Conservation (phyloP, 2,329 filamentous ascomycete genomes). For the Fusarium begoniae region DNA sequence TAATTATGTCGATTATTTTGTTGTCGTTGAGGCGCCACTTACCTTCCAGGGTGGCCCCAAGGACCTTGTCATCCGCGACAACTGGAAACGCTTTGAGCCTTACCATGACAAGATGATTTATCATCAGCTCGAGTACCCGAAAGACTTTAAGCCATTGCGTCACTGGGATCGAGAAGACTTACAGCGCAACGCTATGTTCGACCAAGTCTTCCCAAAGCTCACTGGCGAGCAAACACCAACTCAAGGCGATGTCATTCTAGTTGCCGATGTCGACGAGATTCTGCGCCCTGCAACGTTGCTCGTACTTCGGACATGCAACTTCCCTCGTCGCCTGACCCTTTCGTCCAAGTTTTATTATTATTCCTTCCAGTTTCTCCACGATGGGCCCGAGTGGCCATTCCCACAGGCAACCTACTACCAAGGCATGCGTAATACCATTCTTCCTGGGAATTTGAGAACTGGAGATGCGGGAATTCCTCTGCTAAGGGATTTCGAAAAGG, state of each 20-base stretch:
- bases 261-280: constrained; percentile 70
- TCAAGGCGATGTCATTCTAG: constrained; percentile 64
- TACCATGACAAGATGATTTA: constrained; percentile 71
- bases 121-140: constrained; percentile 60
- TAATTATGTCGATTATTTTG: constrained; percentile 69
- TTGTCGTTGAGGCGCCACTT: constrained; percentile 66
- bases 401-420: constrained; percentile 67
- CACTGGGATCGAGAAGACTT: constrained; percentile 63
- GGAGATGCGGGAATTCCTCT: constrained; percentile 54
- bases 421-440: constrained; percentile 55
- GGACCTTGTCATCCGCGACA: constrained; percentile 61
- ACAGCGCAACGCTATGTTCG: constrained; percentile 65
- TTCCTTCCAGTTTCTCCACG: constrained; percentile 61
- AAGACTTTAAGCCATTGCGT: constrained; percentile 48
- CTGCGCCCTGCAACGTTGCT: constrained; percentile 60
- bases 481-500: constrained; percentile 53
- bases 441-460: constrained; percentile 63
- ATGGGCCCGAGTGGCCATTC: constrained; percentile 59
- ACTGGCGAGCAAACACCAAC: constrained; percentile 52
- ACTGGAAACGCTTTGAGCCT: constrained; percentile 59
- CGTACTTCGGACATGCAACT: constrained; percentile 60
- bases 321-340: constrained; percentile 63
- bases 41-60: constrained; percentile 69
- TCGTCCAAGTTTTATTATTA: constrained; percentile 65
- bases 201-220: constrained; percentile 63